phyloP scores from a whole-genome alignment of 2,329 filamentous ascomycete genomes.

The Fusarium nelsonii region DNA sequence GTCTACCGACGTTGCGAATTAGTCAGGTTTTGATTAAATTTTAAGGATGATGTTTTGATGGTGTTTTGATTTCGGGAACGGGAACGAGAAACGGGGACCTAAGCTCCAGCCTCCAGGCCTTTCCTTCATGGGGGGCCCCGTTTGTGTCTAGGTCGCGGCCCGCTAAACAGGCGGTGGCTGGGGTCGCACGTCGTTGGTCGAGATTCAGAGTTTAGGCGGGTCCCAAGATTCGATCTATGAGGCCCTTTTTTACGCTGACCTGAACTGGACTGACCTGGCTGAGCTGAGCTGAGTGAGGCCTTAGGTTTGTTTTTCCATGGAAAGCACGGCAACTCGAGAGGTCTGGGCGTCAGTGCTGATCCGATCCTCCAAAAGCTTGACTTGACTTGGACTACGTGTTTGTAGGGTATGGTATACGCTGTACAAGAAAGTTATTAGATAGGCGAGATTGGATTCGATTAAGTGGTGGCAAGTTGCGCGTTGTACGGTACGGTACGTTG shows the following conservation, averaged over 20 bases:
- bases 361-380: slow-evolving; percentile 10
- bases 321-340: slow-evolving; percentile 1
- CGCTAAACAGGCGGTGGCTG: slow-evolving; percentile 51
- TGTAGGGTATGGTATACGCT: slow-evolving; percentile 1
- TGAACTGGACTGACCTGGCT: not conserved
- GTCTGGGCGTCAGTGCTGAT: slow-evolving; percentile 20
- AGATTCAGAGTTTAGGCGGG: slow-evolving; percentile 33
- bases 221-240: slow-evolving; percentile 45
- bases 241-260: slow-evolving; percentile 6
- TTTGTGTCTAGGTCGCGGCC: slow-evolving; percentile 34
- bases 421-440: slow-evolving; percentile 1
- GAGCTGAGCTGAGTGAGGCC: slow-evolving; percentile 9
- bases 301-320: slow-evolving; percentile 4
- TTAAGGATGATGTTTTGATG: slow-evolving; percentile 42
- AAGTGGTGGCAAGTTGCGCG: not conserved
- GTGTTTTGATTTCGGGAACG: slow-evolving; percentile 49
- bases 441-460: slow-evolving; percentile 4
- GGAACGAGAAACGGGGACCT: slow-evolving; percentile 20
- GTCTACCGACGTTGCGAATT: slow-evolving; percentile 42
- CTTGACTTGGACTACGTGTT: slow-evolving; percentile 8
- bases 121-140: slow-evolving; percentile 40
- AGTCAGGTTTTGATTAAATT: slow-evolving; percentile 15
- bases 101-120: slow-evolving; percentile 34
- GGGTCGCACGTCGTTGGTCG: slow-evolving; percentile 45
- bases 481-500: slow-evolving; percentile 1